These are phyloP conservation scores for Cornus suecica DNA, from an alignment of 148 eudicot genomes.

Conservation along the genomic window DNA sequence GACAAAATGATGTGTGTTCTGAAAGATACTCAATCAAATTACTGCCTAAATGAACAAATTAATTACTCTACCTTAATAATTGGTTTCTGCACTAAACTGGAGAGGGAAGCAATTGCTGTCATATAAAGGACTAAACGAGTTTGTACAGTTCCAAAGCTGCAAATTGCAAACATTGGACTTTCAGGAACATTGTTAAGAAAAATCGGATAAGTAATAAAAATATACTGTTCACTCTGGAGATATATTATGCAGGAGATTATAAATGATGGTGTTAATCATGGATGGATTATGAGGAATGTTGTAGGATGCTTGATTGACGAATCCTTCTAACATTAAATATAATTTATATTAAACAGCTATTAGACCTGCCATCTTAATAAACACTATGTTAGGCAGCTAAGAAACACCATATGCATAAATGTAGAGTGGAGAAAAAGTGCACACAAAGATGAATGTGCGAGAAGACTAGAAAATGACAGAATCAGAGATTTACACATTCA, in stretches of 20 bases:
- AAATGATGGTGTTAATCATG: too few species aligned
- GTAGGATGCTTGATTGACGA: too few species aligned
- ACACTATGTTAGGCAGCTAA: too few species aligned
- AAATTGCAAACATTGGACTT: slow-evolving; percentile 13
- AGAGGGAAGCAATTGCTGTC: slow-evolving; percentile 81
- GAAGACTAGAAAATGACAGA: too few species aligned
- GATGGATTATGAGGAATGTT: too few species aligned
- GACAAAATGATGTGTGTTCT: neutral
- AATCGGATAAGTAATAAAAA: neutral
- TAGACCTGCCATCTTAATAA: too few species aligned
- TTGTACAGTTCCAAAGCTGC: slow-evolving; percentile 84
- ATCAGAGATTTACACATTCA: too few species aligned
- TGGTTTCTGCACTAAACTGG: slow-evolving; percentile 74
- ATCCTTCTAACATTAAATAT: too few species aligned
- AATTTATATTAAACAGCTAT: too few species aligned
- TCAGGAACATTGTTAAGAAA: slow-evolving; percentile 1
- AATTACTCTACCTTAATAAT: slow-evolving; percentile 51
- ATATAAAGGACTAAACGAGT: slow-evolving; percentile 65
- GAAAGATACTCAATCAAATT: neutral
- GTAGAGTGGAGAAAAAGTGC: too few species aligned
- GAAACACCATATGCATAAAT: too few species aligned
- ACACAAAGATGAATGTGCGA: too few species aligned
- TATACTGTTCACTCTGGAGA: neutral
- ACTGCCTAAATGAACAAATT: neutral
- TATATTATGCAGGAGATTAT: neutral